Base-by-base conservation (phyloP, 78 protist species). In the Capsaspora owczarzaki region DNA sequence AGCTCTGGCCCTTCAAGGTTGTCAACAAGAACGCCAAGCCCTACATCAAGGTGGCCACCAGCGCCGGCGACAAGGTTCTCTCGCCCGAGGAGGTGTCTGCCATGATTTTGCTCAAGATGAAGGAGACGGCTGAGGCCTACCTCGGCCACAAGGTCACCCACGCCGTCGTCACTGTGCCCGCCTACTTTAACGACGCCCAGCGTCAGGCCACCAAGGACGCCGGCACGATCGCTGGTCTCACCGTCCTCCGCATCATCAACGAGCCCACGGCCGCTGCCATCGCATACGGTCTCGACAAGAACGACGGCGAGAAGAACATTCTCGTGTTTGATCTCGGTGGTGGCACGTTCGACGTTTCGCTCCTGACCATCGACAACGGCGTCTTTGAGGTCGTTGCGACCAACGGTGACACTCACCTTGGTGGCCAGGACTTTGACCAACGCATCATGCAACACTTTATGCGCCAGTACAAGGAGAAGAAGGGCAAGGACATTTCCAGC, bases 281-380 rank as follows among this genome's bases (percentile, higher is more conserved):
- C 31, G 97, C 98, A 8, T 96, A 93, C 85, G 97, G 96, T 0
- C 88, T 93, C 0, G 93, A 92, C 86, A 85, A 91, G 84, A 78
- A 37, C 43, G 84, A 79, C 38, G 82, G 61, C 27, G 94, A 83
- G 83, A 72, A 93, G 91, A 95, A 92, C 95, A 88, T 95, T 46
- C 89, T 97, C 25, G 99, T 98, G 46, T 97, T 88, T 89, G 99
- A 98, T 77, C 87, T 98, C 20, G 99, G 99, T 33, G 99, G 98
- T 16, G 97, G 99, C 31, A 98, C 99, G 51, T 97, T 97, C 80
- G 99, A 95, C 78, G 99, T 98, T 56, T 94, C 99, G 16, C 81
- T 98, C 63, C 93, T 97, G 43, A 86, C 96, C 77, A 93, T 93
- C 60, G 97, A 93, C 74, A 70, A 89, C 79, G 99, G 99, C 51